phyloP scores from a whole-genome alignment of 805 yeast species.

The Pichia rugopelliculosa region DNA sequence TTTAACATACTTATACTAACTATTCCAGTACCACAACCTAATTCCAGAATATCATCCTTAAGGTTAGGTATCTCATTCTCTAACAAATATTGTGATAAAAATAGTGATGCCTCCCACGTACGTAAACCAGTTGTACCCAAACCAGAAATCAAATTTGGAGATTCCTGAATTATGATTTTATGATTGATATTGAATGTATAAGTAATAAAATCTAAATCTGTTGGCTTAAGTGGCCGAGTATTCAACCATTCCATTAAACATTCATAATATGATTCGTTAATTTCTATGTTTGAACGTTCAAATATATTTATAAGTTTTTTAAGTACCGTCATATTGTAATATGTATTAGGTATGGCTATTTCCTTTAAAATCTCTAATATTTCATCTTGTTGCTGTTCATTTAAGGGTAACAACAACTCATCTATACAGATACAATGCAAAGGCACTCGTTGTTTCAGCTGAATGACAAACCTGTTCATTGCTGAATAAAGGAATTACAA shows the following conservation, averaged over 20 bases:
- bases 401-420: neutral
- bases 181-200: slow-evolving; percentile 20
- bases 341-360: slow-evolving; percentile 35
- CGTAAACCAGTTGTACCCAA: slow-evolving; percentile 82
- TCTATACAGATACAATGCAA: neutral
- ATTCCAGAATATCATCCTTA: slow-evolving; percentile 41
- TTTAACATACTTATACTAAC: slow-evolving; percentile 46
- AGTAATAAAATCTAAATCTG: slow-evolving; percentile 32
- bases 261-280: slow-evolving; percentile 39
- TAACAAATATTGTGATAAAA: slow-evolving; percentile 45
- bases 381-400: slow-evolving; percentile 16
- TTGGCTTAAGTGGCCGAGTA: slow-evolving; percentile 29
- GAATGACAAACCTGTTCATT: slow-evolving; percentile 21
- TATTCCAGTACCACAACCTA: slow-evolving; percentile 90
- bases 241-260: slow-evolving; percentile 31
- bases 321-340: slow-evolving; percentile 43
- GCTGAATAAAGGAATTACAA: neutral
- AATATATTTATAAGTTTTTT: slow-evolving; percentile 32
- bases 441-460: slow-evolving; percentile 28
- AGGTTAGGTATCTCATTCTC: slow-evolving; percentile 1
- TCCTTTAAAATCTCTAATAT: slow-evolving; percentile 18
- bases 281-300: slow-evolving; percentile 23
- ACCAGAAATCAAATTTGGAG: slow-evolving; percentile 59
- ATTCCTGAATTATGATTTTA: slow-evolving; percentile 40
- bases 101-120: slow-evolving; percentile 92